A percentile compares a stretch with the other conserved stretches of the same genome.
These are phyloP conservation scores for Citeromyces matritensis DNA, from an alignment of 805 yeast species.

Conservation along the genomic window DNA sequence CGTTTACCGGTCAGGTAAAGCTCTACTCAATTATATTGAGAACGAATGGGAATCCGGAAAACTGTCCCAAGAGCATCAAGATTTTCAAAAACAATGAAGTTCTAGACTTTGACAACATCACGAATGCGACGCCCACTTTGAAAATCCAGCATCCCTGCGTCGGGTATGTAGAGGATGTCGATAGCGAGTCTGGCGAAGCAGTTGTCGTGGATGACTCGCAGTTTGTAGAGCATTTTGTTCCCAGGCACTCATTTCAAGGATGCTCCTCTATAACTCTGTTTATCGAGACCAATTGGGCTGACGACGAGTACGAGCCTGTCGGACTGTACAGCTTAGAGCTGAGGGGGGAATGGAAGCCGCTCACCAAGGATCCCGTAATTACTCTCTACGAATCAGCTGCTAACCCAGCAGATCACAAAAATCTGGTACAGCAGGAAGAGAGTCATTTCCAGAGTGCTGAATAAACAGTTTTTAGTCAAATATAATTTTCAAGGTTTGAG, in stretches of 20 bases:
- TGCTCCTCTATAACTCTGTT: constrained; percentile 54
- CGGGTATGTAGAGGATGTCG: constrained; percentile 29
- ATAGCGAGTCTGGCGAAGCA: constrained; percentile 12
- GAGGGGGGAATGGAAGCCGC: constrained; percentile 52
- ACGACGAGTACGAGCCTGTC: constrained; percentile 41
- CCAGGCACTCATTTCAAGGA: constrained; percentile 61
- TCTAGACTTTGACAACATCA: constrained; percentile 60
- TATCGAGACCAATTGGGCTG: constrained; percentile 50
- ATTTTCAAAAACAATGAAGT: constrained; percentile 56
- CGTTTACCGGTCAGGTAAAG: constrained; percentile 63
- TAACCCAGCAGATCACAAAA: constrained; percentile 78
- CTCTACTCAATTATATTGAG: constrained; percentile 61
- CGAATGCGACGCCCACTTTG: constrained; percentile 30
- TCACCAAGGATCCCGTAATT: constrained; percentile 54
- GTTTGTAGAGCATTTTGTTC: constrained; percentile 72
- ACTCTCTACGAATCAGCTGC: constrained; percentile 84
- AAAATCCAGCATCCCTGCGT: constrained; percentile 48
- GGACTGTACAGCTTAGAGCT: constrained; percentile 60
- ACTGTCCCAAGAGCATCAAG: constrained; percentile 58
- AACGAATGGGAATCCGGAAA: constrained; percentile 35
- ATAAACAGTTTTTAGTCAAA: too few relatives aligned
- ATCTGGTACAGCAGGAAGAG: constrained; percentile 13
- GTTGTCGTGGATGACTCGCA: constrained; percentile 26
- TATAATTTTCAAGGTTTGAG: too few relatives aligned
- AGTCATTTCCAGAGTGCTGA: too few relatives aligned